Evolutionary conservation across 225 moss, liverwort and hornwort genomes (phyloP), one percentile per base, ranked within the genome.

Genomic region (Bryoerythrophyllum caledonicum): DNA sequence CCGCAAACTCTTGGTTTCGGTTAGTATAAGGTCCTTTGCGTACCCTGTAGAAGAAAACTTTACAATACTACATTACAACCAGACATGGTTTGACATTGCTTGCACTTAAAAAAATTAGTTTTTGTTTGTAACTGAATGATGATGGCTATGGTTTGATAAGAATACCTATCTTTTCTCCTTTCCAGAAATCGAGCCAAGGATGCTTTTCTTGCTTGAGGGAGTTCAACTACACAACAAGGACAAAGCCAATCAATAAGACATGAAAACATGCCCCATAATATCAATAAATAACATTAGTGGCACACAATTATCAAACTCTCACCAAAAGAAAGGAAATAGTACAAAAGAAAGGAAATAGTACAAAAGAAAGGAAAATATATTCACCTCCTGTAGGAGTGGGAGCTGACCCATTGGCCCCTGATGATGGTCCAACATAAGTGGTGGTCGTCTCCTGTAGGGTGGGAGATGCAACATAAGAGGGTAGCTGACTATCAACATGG

Each of bases 151-250:
- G 10, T 52, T 8, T 2, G 37, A 34, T 7, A 0, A 30, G 30
- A n/a, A 40, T 86, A 97, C 94, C 90, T 92, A 74, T 94, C 94
- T 78, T 91, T 97, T 62, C 96, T 86, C 73, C 92, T 89, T 82
- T 97, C 96, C 74, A 97, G 28, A 70, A 97, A 97, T 8, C 92
- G 91, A 78, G 90, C 90, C 67, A 97, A 54, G 3, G 96, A 97
- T 67, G 86, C 88, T 77, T 91, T 97, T 68, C 91, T 87, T 49
- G 96, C 96, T 76, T 92, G 94, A 2, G 94, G 94, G n/a, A 97
- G 70, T 55, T 86, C 83, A 44, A 20, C 86, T 85, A 59, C 64
- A 59, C 21, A 26, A 63, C 56, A 74, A 10, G 7, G 12, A 65
- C 37, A 6, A 26, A 70, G 25, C 15, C 59, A n/a, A 25, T 48